Base-by-base conservation (phyloP, 2,329 filamentous ascomycete species). In the Thelonectria discophora region DNA sequence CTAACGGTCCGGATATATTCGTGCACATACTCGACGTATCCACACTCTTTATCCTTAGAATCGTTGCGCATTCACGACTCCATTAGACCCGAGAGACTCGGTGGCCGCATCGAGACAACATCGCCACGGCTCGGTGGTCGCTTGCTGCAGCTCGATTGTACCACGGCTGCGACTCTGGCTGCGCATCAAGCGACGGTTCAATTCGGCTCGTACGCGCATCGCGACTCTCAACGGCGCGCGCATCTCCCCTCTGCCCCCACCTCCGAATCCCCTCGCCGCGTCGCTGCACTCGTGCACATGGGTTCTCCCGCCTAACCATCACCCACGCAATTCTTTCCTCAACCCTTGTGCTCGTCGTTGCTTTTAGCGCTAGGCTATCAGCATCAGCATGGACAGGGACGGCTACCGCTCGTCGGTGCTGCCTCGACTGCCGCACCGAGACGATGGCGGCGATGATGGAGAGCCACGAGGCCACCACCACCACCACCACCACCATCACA, bases 321-420 rank as follows among this genome's bases (percentile, higher is more conserved):
- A 63, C 55, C 62, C 65, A 66, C 39, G 55, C 62, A 62, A 20
- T 39, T 30, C 34, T 18, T 42, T 54, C 58, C 62, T 32, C 67
- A 39, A 39, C 62, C 55, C 67, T 61, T 64, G 50, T 66, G 58
- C 53, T 65, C 43, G 43, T 59, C 32, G 30, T 34, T 51, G 24
- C 48, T 20, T 39, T 9, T 37, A 13, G 18, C 65, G 58, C 65
- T 68, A 67, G 51, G 55, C 47, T 43, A 59, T 55, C 71, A 72
- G 58, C 62, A 59, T 55, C 71, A 72, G 58, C 62, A 83, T 83
- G 80, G 80, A 83, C 59, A 77, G 69, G 60, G 71, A 77, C 66
- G 78, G 78, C 70, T 84, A 83, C 67, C 80, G 76, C 66, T 82
- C 82, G 64, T 83, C 80, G 50, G 80, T 84, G 70, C 75, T 84